These are phyloP conservation scores for Neurospora sublineolata DNA, from an alignment of 495 filamentous ascomycete species.

Conservation along the genomic window DNA sequence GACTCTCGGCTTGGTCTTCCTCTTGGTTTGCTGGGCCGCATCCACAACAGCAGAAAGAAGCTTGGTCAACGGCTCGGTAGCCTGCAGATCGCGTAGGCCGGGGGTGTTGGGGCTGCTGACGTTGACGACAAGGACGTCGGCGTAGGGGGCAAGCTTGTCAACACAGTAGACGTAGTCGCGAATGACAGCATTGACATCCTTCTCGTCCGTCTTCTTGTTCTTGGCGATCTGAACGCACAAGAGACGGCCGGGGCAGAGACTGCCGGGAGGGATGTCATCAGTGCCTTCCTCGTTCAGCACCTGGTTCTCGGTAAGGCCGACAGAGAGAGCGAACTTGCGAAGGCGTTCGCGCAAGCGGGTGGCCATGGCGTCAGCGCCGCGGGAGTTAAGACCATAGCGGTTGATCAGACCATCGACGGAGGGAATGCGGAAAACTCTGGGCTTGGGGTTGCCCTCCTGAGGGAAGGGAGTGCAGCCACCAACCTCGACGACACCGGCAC, in stretches of 20 bases:
- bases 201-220: constrained; percentile 79
- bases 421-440: constrained; percentile 77
- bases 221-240: constrained; percentile 95
- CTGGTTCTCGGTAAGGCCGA: constrained; percentile 57
- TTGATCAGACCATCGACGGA: constrained; percentile 81
- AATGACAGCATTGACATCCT: constrained; percentile 72
- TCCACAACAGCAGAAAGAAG: constrained; percentile 74
- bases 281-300: constrained; percentile 60
- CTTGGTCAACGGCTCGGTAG: constrained; percentile 63
- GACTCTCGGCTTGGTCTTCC: constrained; percentile 66
- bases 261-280: constrained; percentile 56
- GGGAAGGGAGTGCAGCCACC: constrained; percentile 79
- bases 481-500: constrained; percentile 76
- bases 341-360: constrained; percentile 67
- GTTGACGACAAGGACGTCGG: constrained; percentile 92
- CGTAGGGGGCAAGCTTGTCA: constrained; percentile 65
- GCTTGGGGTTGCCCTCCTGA: constrained; percentile 76
- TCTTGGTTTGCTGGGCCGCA: constrained; percentile 52
- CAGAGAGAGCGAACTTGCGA: constrained; percentile 56
- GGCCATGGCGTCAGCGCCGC: constrained; percentile 79
- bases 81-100: constrained; percentile 74
- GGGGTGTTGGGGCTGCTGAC: constrained; percentile 95
- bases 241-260: constrained; percentile 58
- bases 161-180: constrained; percentile 83
- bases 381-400: constrained; percentile 87